Percentiles rank a stretch among this genome's conserved stretches.
Conservation (phyloP, 345 rosid genomes). For the Rhodamnia rubescens region DNA sequence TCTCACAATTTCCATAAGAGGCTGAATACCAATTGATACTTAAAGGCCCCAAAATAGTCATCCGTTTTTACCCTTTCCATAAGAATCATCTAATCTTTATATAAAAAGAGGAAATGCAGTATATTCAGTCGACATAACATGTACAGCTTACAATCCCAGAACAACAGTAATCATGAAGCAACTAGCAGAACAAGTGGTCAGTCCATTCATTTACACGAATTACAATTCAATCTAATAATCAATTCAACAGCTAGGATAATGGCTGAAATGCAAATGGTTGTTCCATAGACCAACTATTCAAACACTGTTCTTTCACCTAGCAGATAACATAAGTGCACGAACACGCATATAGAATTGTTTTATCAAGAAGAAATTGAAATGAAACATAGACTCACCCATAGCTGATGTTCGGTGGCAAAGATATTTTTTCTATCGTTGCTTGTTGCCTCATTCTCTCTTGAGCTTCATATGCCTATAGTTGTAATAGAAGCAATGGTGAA, state of each 20-base stretch:
- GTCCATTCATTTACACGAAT: background rate
- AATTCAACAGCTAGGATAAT: background rate
- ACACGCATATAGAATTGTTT: background rate
- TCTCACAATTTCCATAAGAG: background rate
- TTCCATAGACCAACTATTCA: background rate
- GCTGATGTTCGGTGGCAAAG: conserved; percentile 54
- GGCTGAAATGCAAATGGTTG: background rate
- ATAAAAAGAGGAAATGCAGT: background rate
- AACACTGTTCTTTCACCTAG: background rate
- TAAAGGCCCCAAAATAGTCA: background rate
- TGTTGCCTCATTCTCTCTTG: conserved; percentile 71
- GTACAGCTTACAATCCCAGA: background rate
- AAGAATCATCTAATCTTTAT: background rate
- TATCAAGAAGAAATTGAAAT: background rate
- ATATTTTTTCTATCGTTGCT: conserved; percentile 40
- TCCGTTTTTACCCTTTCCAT: background rate
- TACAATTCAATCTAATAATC: background rate
- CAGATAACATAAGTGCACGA: background rate
- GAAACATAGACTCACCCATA: conserved; percentile 36
- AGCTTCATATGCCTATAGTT: conserved; percentile 62
- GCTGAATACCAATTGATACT: background rate
- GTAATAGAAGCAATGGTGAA: background rate
- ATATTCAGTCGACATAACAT: background rate
- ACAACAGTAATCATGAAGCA: background rate
- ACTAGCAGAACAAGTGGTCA: background rate